Evolutionary conservation across 352 stramenopile genomes (phyloP), one percentile per base, ranked within the genome.

Genomic region (Phytophthora europaea): DNA sequence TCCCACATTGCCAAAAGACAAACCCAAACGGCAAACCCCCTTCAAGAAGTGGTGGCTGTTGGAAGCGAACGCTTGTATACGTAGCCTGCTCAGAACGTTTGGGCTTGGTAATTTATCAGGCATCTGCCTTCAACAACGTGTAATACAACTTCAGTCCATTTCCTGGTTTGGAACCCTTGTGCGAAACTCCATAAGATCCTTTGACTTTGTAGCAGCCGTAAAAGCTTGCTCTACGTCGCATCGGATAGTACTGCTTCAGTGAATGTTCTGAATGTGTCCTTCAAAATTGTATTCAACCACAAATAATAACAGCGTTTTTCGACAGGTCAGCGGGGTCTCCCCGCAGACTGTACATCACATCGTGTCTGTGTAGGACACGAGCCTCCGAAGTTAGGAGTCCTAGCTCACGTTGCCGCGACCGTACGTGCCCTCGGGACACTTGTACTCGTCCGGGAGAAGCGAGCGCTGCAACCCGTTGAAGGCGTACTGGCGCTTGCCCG

Each of bases 381-480:
- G 53, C 22, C 9, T 66, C 26, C 28, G 6, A 31, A 31, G 3
- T 31, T 31, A 8, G 28, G 28, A 31, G 28, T 31, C 28, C 33
- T 78, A 94, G 58, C 87, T 94, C 50, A 92, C 83, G 63, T 94
- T 92, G 43, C 87, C 89, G 20, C 84, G 85, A 31, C 88, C 89
- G 58, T 93, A 96, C 2, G 89, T 96, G 63, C 89, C 89, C 67
- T 96, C 89, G 31, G 89, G 82, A 70, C 87, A 94, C 59, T 86
- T 82, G 75, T 94, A 94, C 59, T 92, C 87, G 48, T 92, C 87
- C 7, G 87, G 87, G 10, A 94, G 73, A 48, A 93, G 70, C 22
- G 87, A 94, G n/a, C 87, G 85, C 71, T 94, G 87, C 58, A 94
- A 79, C 28, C 79, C 72, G 53, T 92, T 94, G 67, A 94, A 94